phyloP scores from a whole-genome alignment of 2,329 filamentous ascomycete genomes.

The Pseudogymnoascus sp. region DNA sequence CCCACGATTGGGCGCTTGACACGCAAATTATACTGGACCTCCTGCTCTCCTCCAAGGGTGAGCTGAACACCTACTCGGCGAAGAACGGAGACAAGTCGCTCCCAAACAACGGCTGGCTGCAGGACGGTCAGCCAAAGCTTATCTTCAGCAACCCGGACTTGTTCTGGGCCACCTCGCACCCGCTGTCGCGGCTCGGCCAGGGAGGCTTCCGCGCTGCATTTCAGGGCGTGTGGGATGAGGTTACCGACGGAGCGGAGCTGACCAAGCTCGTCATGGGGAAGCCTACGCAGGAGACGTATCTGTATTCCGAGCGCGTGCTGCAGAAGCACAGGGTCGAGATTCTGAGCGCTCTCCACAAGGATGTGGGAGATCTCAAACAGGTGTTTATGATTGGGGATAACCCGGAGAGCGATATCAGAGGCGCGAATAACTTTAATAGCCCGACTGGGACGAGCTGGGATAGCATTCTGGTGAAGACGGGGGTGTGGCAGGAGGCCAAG shows the following conservation, averaged over 20 bases:
- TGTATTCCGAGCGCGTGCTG: constrained; percentile 72
- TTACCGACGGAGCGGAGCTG: constrained; percentile 56
- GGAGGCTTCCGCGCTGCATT: constrained; percentile 82
- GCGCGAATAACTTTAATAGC: constrained; percentile 69
- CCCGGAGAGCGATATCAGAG: constrained; percentile 80
- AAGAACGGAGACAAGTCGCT: constrained; percentile 59
- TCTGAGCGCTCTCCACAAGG: constrained; percentile 16
- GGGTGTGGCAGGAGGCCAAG: constrained; percentile 57
- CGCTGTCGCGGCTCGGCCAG: constrained; percentile 79
- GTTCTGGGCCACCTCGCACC: constrained; percentile 79
- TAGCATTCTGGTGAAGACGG: constrained; percentile 70
- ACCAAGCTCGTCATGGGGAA: constrained; percentile 70
- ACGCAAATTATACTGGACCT: constrained; percentile 77
- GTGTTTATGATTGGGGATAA: constrained; percentile 97
- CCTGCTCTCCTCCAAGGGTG: constrained; percentile 67
- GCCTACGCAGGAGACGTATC: constrained; percentile 68
- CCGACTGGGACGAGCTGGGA: constrained; percentile 64
- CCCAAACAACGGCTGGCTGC: constrained; percentile 70
- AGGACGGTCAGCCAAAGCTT: constrained; percentile 69
- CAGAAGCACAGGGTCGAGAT: constrained; percentile 42
- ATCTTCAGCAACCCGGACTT: constrained; percentile 90
- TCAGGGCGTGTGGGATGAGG: constrained; percentile 66
- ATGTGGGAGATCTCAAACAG: constrained; percentile 45
- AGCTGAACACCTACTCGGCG: constrained; percentile 68
- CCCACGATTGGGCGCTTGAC: constrained; percentile 91